These are phyloP conservation scores for Aspergillus ochraceus DNA, from an alignment of 2,329 filamentous ascomycete species.

Conservation along the genomic window DNA sequence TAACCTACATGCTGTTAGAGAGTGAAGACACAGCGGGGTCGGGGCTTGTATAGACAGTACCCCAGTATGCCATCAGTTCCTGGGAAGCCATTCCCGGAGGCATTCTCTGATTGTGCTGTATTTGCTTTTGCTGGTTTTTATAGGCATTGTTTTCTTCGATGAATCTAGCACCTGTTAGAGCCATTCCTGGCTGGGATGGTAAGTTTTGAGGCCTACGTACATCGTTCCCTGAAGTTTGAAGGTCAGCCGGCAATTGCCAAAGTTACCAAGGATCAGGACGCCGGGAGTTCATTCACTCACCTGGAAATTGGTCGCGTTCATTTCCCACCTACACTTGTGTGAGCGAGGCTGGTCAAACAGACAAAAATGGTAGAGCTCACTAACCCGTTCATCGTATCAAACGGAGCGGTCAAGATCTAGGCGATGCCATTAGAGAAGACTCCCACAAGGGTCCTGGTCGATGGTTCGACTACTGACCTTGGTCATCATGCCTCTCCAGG, in stretches of 20 bases:
- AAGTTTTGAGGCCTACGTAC: conserved; percentile 36
- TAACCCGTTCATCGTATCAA: conserved; percentile 76
- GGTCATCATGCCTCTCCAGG: conserved; percentile 98
- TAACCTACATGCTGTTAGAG: conserved; percentile 62
- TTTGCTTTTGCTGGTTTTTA: conserved; percentile 62
- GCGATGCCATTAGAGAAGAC: background rate
- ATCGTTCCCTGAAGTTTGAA: conserved; percentile 51
- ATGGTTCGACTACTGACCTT: conserved; percentile 61
- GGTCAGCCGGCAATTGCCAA: conserved; percentile 18
- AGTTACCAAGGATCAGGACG: background rate
- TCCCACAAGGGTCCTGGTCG: background rate
- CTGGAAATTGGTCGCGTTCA: conserved; percentile 92
- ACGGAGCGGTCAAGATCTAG: conserved; percentile 82
- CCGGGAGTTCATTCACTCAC: conserved; percentile 59
- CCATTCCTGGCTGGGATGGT: background rate
- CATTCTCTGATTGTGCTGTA: conserved; percentile 54
- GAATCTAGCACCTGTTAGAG: conserved; percentile 59
- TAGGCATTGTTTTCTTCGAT: conserved; percentile 86
- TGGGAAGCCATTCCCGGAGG: conserved; percentile 61
- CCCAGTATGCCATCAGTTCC: conserved; percentile 91
- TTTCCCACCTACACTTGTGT: conserved; percentile 68
- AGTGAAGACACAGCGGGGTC: background rate
- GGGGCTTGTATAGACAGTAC: conserved; percentile 44
- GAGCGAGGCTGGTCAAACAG: background rate
- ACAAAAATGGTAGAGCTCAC: conserved; percentile 22